Evolutionary conservation across 2,329 filamentous ascomycete genomes (phyloP).

Genomic region (Epichloe gansuensis): DNA sequence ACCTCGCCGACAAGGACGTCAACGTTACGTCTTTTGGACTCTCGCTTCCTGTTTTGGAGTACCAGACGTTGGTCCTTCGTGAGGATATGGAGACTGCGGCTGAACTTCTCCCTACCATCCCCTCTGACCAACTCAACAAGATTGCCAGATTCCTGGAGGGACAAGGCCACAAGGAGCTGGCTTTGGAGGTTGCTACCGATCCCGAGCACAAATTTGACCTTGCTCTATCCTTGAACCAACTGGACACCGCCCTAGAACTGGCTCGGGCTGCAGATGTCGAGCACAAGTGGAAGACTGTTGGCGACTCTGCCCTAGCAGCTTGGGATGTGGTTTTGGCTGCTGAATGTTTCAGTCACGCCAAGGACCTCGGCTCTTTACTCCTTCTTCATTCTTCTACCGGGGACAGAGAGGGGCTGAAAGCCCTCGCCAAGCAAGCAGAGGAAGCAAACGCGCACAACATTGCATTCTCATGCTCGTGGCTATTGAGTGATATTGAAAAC

Average conservation of each 20-base stretch:
- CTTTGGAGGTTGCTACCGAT: conserved; percentile 87
- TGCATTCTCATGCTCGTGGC: conserved; percentile 83
- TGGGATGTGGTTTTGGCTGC: conserved; percentile 86
- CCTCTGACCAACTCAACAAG: conserved; percentile 92
- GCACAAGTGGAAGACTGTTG: conserved; percentile 97
- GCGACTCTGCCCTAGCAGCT: conserved; percentile 72
- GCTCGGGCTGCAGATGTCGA: conserved; percentile 76
- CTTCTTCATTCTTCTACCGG: conserved; percentile 80
- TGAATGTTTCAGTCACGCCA: conserved; percentile 85
- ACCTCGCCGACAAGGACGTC: conserved; percentile 92
- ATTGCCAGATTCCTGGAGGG: conserved; percentile 95
- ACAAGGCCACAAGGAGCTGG: conserved; percentile 92
- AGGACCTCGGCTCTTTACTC: conserved; percentile 79
- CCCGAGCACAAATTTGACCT: conserved; percentile 95
- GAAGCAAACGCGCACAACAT: conserved; percentile 78
- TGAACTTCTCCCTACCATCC: conserved; percentile 73
- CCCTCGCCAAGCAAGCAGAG: conserved; percentile 63
- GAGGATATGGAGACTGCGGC: conserved; percentile 86
- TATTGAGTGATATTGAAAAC: conserved; percentile 67
- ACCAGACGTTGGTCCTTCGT: conserved; percentile 89
- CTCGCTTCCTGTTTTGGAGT: conserved; percentile 87
- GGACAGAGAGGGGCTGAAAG: conserved; percentile 60
- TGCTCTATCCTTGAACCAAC: conserved; percentile 67
- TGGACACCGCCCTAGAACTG: conserved; percentile 75
- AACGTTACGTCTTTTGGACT: conserved; percentile 81